Evolutionary conservation across 805 yeast species (phyloP), one percentile per base, ranked within the genome.

Genomic region (Monosporozyma unispora): DNA sequence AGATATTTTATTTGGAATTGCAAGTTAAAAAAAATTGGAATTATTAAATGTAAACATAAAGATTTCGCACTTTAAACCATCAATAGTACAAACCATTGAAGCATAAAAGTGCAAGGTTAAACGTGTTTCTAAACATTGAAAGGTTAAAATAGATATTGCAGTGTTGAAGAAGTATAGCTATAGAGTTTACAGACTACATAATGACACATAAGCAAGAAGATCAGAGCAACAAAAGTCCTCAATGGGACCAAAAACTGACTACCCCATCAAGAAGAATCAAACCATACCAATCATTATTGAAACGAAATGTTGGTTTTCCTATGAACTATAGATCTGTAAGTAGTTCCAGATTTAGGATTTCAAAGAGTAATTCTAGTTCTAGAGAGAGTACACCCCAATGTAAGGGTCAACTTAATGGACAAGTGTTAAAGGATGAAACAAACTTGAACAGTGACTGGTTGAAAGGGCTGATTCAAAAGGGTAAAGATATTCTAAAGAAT

Each of bases 261-360:
- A 55, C 57, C 2, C 64, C 63, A 2, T 50, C 50, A 21, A 51
- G 64, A 45, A 53, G 56, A 29, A 31, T 60, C n/a, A 57, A 51
- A 47, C 52, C 52, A n/a, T 54, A 47, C 37, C 42, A 44, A 11
- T 57, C 59, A 2, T 40, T 47, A 3, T 29, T 54, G 9, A 22
- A 35, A 14, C 42, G 14, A 9, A 19, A 35, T 10, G 39, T 19
- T 35, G 39, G 39, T 22, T 35, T 35, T 18, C 39, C 39, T 18
- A 16, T 35, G 39, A 21, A 28, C 28, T 14, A 37, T 11, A 25
- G 21, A 29, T 23, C 25, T 3, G 19, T 43, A 7, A 28, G 19
- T 23, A 37, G 45, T 11, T 44, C 22, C 25, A 22, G 29, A 8
- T 47, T 28, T n/a, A 40, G 38, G 19, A 28, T 50, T 5, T 28